Conservation (phyloP, 208 protist genomes). For the Strigomonas culicis region DNA sequence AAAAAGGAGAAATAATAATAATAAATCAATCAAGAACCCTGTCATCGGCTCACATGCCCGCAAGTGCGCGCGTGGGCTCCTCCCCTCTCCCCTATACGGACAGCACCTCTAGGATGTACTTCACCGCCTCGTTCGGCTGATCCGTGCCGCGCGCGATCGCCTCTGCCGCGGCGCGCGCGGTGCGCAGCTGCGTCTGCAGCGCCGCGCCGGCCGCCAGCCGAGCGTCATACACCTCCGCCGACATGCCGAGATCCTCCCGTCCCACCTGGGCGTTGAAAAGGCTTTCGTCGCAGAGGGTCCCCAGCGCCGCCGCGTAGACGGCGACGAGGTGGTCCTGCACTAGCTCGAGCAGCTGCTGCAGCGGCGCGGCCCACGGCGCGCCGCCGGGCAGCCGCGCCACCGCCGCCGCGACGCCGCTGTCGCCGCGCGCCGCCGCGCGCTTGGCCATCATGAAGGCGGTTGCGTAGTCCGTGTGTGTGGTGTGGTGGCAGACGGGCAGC, state of each 20-base stretch:
- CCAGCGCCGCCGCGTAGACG: constrained; percentile 24
- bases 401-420: constrained; percentile 23
- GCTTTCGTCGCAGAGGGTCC: constrained; percentile 20
- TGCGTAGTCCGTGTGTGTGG: constrained; percentile 18
- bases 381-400: constrained; percentile 12
- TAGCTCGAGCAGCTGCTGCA: constrained; percentile 12
- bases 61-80: too few species aligned
- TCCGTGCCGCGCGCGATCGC: constrained; percentile 2
- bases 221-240: constrained; percentile 3
- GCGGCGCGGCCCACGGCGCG: constrained; percentile 11
- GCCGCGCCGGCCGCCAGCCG: background rate
- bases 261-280: background rate
- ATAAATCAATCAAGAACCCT: too few species aligned
- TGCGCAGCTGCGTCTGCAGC: too few species aligned
- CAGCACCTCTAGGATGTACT: too few species aligned
- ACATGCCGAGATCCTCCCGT: background rate
- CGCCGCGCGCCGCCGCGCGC: constrained; percentile 22
- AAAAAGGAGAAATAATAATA: constrained; percentile 4
- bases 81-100: too few species aligned
- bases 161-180: too few species aligned
- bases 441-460: constrained; percentile 26
- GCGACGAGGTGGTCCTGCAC: constrained; percentile 33
- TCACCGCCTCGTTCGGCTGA: background rate
- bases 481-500: constrained; percentile 34
- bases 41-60: too few species aligned